Conservation (phyloP, 1,284 basidiomycete species). For the Flammula alnicola region DNA sequence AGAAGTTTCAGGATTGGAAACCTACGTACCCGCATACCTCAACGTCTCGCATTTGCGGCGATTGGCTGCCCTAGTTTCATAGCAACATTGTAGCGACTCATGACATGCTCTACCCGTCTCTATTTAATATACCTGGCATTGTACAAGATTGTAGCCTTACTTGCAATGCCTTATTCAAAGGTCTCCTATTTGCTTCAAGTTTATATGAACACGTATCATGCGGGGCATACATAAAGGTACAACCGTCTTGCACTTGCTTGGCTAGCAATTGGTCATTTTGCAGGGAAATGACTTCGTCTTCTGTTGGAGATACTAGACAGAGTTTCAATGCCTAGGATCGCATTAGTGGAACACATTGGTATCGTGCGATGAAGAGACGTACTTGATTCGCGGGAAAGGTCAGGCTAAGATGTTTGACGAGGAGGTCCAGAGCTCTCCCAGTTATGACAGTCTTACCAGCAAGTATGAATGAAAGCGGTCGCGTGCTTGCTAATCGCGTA, state of each 20-base stretch:
- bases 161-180: slow-evolving; percentile 41
- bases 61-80: slow-evolving; percentile 82
- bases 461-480: slow-evolving; percentile 11
- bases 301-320: slow-evolving; percentile 21
- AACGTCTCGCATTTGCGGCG: slow-evolving; percentile 84
- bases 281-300: slow-evolving; percentile 31
- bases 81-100: slow-evolving; percentile 18
- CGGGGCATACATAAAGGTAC: slow-evolving; percentile 33
- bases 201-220: background rate
- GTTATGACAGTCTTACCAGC: slow-evolving; percentile 42
- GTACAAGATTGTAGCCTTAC: slow-evolving; percentile 42
- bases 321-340: slow-evolving; percentile 37
- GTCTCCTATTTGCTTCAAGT: slow-evolving; percentile 19
- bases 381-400: slow-evolving; percentile 30
- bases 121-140: slow-evolving; percentile 45
- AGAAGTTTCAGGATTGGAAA: slow-evolving; percentile 87
- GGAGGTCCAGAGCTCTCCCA: slow-evolving; percentile 54
- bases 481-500: slow-evolving; percentile 27
- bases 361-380: slow-evolving; percentile 14
- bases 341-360: background rate
- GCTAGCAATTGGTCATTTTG: slow-evolving; percentile 46
- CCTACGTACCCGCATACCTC: slow-evolving; percentile 86
- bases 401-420: slow-evolving; percentile 42
- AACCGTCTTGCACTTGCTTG: slow-evolving; percentile 48
- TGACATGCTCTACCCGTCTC: slow-evolving; percentile 24